Conservation (phyloP, 768 basidiomycete genomes). For the Dioszegia hungarica region DNA sequence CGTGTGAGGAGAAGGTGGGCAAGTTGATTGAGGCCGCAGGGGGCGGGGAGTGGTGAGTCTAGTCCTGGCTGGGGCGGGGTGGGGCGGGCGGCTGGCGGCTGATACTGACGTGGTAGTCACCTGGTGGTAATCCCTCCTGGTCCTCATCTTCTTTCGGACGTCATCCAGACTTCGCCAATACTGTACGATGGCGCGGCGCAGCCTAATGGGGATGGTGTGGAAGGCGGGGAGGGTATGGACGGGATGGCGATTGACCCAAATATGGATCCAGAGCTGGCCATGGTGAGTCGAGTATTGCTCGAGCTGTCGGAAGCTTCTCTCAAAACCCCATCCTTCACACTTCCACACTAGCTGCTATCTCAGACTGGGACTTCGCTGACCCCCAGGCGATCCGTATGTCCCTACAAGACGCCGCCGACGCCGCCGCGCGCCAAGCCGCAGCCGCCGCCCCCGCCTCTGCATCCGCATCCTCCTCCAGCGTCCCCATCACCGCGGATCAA, state of each 20-base stretch:
- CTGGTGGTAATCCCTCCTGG: slow-evolving; percentile 73
- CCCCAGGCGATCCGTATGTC: slow-evolving; percentile 89
- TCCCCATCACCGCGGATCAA: slow-evolving; percentile 43
- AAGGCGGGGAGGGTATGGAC: slow-evolving; percentile 58
- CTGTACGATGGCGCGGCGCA: slow-evolving; percentile 67
- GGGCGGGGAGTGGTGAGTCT: slow-evolving; percentile 38
- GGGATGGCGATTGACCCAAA: slow-evolving; percentile 62
- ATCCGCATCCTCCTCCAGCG: slow-evolving; percentile 12
- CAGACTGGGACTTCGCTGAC: background rate
- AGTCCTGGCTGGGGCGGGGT: background rate
- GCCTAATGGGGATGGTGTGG: slow-evolving; percentile 43
- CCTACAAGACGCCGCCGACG: slow-evolving; percentile 61
- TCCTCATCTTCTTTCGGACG: slow-evolving; percentile 70
- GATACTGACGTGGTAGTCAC: slow-evolving; percentile 57
- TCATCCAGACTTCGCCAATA: slow-evolving; percentile 72
- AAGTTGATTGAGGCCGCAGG: slow-evolving; percentile 74
- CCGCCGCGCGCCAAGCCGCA: slow-evolving; percentile 22
- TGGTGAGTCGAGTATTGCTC: too few species aligned
- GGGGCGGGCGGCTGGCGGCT: background rate
- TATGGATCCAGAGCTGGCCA: slow-evolving; percentile 91
- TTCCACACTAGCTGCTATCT: background rate
- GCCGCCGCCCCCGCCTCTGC: slow-evolving; percentile 10
- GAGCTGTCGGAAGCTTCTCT: too few species aligned
- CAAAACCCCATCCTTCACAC: background rate
- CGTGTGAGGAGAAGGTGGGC: slow-evolving; percentile 63